phyloP scores from a whole-genome alignment of 371 early-diverging fungal species.

The Smittium culicis region DNA sequence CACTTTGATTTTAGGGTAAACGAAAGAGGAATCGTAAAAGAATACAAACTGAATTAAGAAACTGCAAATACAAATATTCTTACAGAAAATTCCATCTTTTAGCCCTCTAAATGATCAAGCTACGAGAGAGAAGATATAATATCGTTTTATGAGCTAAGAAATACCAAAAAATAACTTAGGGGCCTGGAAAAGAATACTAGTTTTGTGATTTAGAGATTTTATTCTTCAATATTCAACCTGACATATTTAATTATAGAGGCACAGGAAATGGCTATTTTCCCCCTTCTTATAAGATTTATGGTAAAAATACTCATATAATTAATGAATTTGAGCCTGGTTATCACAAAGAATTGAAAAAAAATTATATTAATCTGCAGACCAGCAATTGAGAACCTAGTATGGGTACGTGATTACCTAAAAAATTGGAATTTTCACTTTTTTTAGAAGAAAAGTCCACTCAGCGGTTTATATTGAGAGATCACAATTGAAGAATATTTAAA shows the following conservation, averaged over 20 bases:
- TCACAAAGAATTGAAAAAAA: neutral
- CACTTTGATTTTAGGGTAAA: slow-evolving; percentile 18
- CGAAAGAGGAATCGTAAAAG: slow-evolving; percentile 7
- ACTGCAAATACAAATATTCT: slow-evolving; percentile 20
- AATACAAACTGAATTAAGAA: slow-evolving; percentile 15
- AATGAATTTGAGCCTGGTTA: neutral
- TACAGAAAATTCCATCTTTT: slow-evolving; percentile 21
- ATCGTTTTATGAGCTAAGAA: slow-evolving; percentile 2
- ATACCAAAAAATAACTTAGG: neutral
- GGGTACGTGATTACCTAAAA: neutral
- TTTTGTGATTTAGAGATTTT: too few species aligned
- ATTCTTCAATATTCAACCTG: neutral
- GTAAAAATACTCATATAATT: neutral
- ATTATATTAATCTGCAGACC: neutral
- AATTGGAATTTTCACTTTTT: neutral
- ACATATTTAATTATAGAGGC: slow-evolving; percentile 10
- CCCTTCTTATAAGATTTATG: neutral
- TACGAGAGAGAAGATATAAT: slow-evolving; percentile 28
- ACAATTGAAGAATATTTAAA: neutral
- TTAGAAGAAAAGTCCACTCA: neutral
- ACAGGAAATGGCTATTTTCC: slow-evolving; percentile 2
- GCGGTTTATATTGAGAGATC: neutral
- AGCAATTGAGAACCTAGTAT: slow-evolving; percentile 1
- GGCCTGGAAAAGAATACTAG: neutral
- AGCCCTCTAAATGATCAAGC: slow-evolving; percentile 25